Base-by-base conservation (phyloP, 2,329 filamentous ascomycete species). In the Cladosporium phlei region DNA sequence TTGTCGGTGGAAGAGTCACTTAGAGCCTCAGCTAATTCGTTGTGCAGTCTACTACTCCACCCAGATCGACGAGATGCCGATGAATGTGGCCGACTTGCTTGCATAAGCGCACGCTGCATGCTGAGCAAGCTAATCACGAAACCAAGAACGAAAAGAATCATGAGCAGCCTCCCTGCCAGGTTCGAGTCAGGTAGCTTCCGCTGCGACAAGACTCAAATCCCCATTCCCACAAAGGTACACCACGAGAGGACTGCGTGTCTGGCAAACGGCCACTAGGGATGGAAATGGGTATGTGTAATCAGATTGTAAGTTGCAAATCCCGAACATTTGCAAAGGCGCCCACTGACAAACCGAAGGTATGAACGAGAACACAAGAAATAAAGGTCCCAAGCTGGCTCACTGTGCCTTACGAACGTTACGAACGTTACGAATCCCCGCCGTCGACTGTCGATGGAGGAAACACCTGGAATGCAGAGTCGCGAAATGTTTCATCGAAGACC, bases 51-150 rank as follows among this genome's bases (percentile, higher is more conserved):
- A 94, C 73, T 95, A 95, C 71, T 94, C 88, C 12, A 95, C 90
- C 37, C 90, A 96, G 73, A 95, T 96, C 58, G 90, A 96, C 60
- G 90, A 96, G 75, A 96, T 96, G 90, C 90, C 90, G 14, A 96
- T 96, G 90, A 96, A 96, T 64, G 64, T 67, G 19, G 64, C 65
- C 16, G 65, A 67, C 53, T 50, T 67, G 38, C 57, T 67, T n/a
- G 59, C 63, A 25, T 67, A 53, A 55, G 49, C 33, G 38, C 34
- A 21, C 12, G 12, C 9, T 2, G 7, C 24, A 27, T 40, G 35
- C 21, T 22, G 28, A 19, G 32, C 5, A 16, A 17, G 39, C 39
- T 33, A 14, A 24, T 3, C 17, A 14, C 17, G 14, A 17, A 3
- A 43, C 4, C 21, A 33, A 34, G 29, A 34, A 9, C 34, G 11